Evolutionary conservation across 805 yeast species (phyloP), one percentile per base, ranked within the genome.

Genomic region (Dipodascopsis tothii): DNA sequence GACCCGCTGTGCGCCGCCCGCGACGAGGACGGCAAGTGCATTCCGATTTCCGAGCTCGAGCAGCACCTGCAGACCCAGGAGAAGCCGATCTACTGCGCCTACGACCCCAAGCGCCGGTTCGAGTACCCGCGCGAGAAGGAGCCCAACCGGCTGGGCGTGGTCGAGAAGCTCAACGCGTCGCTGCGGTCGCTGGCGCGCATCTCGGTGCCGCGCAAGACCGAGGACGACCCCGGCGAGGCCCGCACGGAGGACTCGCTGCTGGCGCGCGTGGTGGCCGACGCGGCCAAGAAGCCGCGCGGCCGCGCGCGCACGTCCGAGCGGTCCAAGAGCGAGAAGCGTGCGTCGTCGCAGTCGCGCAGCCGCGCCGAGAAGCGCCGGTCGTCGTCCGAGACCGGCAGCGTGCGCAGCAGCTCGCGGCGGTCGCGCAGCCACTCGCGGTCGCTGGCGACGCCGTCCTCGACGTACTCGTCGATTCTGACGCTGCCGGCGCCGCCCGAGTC

Each of bases 1-100:
- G 51, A 49, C 22, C 53, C 53, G n/a, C 46, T 49, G 20, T 46
- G 53, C 34, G 51, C 41, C 11, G 53, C 53, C 6, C 39, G 47
- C 25, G 53, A 49, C 28, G 53, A 48, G 32, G 38, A 49, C 17
- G 53, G 53, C 5, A 40, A 41, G 3, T 49, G 51, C 39, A 49
- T 49, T 17, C 48, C 53, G 4, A 52, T 52, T 3, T 9, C 30
- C 14, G 30, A 25, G 30, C 30, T 25, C 30, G 30, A 9, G 9
- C 30, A 25, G 14, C 30, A 14, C 14, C 14, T 25, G 30, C 30
- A 25, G 14, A 14, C 9, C 11, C 30, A 25, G 14, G 11, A 25
- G 14, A 25, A 25, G 9, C 9, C 9, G 9, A 14, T 25, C 14
- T 25, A 25, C 14, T 9, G 30, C 30, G 30, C 14, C 30, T 14